A percentile compares a stretch with the other conserved stretches of the same genome.
Evolutionary conservation across 2,329 filamentous ascomycete species (phyloP).

Genomic region (Pseudogymnoascus sp.): DNA sequence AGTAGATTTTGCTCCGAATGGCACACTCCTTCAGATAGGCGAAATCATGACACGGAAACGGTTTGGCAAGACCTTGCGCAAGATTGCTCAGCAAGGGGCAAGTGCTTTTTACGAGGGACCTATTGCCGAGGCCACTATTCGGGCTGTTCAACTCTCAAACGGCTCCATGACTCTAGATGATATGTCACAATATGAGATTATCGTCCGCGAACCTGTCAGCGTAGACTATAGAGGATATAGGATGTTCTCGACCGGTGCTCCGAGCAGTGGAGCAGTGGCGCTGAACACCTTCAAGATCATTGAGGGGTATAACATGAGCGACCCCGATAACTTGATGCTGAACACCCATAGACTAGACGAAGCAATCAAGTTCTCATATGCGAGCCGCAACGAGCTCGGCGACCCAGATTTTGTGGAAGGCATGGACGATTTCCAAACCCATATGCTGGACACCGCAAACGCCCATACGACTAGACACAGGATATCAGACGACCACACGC

Average conservation of each 20-base stretch:
- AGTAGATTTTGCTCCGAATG: constrained; percentile 62
- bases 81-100: constrained; percentile 49
- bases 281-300: constrained; percentile 65
- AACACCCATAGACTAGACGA: constrained; percentile 79
- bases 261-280: constrained; percentile 68
- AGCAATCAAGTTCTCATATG: constrained; percentile 84
- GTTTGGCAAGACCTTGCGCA: constrained; percentile 57
- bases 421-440: constrained; percentile 52
- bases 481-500: constrained; percentile 65
- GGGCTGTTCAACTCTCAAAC: constrained; percentile 46
- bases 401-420: constrained; percentile 68
- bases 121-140: constrained; percentile 53
- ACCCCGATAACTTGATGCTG: constrained; percentile 45
- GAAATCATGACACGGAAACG: constrained; percentile 57
- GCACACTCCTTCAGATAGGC: constrained; percentile 43
- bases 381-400: constrained; percentile 65
- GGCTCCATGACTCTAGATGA: constrained; percentile 63
- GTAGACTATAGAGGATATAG: constrained; percentile 61
- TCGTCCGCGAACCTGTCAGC: constrained; percentile 53
- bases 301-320: constrained; percentile 60
- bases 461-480: constrained; percentile 51
- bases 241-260: constrained; percentile 61
- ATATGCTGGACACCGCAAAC: constrained; percentile 55
- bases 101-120: constrained; percentile 55
- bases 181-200: constrained; percentile 55